These are phyloP conservation scores for Trichocladium uniseriatum DNA, from an alignment of 495 filamentous ascomycete genomes.

Conservation along the genomic window DNA sequence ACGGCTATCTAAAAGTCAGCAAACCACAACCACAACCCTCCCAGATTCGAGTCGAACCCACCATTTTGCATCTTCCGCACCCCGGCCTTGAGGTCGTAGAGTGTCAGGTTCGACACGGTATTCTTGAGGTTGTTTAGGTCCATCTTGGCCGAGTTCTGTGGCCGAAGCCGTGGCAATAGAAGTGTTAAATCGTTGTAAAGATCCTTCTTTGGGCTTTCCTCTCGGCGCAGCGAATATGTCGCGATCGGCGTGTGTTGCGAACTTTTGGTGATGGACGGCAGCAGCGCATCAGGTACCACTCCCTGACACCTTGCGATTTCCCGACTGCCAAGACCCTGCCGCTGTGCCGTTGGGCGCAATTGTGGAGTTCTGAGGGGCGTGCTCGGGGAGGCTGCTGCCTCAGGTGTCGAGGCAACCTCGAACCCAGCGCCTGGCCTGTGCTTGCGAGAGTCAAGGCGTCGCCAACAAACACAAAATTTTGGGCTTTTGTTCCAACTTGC, in stretches of 20 bases:
- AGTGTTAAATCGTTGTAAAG: not conserved
- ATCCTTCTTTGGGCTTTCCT: not conserved
- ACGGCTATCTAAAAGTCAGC: conserved; percentile 54
- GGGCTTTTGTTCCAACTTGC: not conserved
- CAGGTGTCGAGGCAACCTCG: no score
- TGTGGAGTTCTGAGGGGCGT: not conserved
- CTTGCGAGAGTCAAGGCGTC: not conserved
- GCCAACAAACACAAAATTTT: conserved; percentile 6
- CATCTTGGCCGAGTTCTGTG: conserved; percentile 40
- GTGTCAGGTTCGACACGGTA: conserved; percentile 82
- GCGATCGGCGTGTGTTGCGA: not conserved
- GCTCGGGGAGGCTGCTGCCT: no score
- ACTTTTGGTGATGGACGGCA: not conserved
- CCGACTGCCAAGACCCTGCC: not conserved
- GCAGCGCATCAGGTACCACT: not conserved
- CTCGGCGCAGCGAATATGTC: not conserved
- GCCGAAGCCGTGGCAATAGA: not conserved
- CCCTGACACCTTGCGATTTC: conserved; percentile 22
- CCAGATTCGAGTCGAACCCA: conserved; percentile 38
- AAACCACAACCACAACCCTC: not conserved
- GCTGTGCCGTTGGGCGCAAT: not conserved
- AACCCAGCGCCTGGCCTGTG: no score
- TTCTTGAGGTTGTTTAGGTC: conserved; percentile 80
- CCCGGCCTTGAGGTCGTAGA: conserved; percentile 96
- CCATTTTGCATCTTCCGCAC: conserved; percentile 98